A percentile compares a stretch with the other conserved stretches of the same genome.
Evolutionary conservation across 495 filamentous ascomycete genomes (phyloP).

Genomic region (Penicillium manginii): DNA sequence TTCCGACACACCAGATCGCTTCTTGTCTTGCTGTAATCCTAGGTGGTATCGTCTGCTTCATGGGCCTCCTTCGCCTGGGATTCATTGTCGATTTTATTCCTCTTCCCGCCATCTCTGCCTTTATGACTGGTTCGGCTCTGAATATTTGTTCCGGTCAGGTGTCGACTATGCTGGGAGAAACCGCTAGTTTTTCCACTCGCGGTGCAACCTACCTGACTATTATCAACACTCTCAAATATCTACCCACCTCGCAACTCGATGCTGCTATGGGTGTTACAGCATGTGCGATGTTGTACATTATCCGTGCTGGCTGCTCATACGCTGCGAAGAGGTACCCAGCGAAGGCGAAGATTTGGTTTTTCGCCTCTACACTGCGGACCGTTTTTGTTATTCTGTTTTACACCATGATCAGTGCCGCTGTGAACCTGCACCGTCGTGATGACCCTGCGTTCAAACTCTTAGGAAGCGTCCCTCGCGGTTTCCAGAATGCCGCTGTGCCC

Average conservation of each 20-base stretch:
- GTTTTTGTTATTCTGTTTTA: constrained; percentile 93
- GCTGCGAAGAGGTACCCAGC: constrained; percentile 69
- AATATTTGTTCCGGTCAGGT: constrained; percentile 92
- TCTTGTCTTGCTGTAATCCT: constrained; percentile 79
- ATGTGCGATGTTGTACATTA: constrained; percentile 78
- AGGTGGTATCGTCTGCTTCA: constrained; percentile 77
- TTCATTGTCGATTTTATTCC: constrained; percentile 98
- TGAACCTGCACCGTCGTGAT: constrained; percentile 63
- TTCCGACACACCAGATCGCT: constrained; percentile 66
- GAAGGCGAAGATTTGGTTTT: constrained; percentile 81
- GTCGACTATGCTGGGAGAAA: constrained; percentile 82
- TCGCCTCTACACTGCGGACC: constrained; percentile 83
- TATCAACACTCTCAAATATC: constrained; percentile 82
- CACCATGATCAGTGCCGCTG: constrained; percentile 86
- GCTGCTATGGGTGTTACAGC: constrained; percentile 91
- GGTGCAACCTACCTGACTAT: constrained; percentile 82
- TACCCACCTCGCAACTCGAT: constrained; percentile 69
- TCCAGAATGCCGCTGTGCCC: constrained; percentile 81
- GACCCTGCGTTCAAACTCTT: constrained; percentile 67
- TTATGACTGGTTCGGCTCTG: constrained; percentile 97
- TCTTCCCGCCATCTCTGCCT: constrained; percentile 86
- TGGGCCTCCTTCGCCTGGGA: constrained; percentile 80
- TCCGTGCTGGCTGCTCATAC: constrained; percentile 70
- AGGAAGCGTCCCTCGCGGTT: constrained; percentile 77
- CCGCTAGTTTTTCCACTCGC: constrained; percentile 67